Evolutionary conservation across 2,329 filamentous ascomycete genomes (phyloP).

Genomic region (Thermomyces lanuginosus): DNA sequence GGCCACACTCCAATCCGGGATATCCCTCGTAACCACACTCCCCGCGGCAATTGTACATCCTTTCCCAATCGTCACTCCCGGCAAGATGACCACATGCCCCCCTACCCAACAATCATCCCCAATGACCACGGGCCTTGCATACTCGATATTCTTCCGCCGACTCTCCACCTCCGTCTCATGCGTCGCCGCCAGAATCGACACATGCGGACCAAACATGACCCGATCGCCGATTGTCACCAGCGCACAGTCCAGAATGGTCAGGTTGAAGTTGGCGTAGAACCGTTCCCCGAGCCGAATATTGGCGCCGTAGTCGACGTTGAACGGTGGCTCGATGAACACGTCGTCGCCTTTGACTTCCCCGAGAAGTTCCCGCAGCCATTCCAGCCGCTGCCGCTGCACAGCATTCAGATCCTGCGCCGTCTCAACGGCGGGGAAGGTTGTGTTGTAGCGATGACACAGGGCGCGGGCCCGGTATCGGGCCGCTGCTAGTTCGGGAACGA

Average conservation of each 20-base stretch:
- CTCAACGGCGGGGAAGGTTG: conserved; percentile 29
- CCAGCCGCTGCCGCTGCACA: conserved; percentile 23
- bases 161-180: conserved; percentile 36
- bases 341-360: conserved; percentile 34
- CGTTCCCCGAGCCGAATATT: conserved; percentile 43
- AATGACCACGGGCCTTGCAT: conserved; percentile 32
- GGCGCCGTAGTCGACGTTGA: conserved; percentile 48
- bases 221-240: conserved; percentile 37
- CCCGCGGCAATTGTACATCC: conserved; percentile 27
- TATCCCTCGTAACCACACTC: conserved; percentile 23
- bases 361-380: conserved; percentile 36
- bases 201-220: conserved; percentile 37
- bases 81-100: conserved; percentile 29
- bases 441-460: conserved; percentile 44
- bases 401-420: conserved; percentile 16
- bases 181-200: conserved; percentile 36
- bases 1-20: conserved; percentile 7
- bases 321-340: conserved; percentile 41
- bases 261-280: conserved; percentile 36
- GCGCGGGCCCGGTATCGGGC: conserved; percentile 40
- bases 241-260: conserved; percentile 36
- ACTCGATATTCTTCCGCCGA: conserved; percentile 34
- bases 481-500: conserved; percentile 32
- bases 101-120: conserved; percentile 36
- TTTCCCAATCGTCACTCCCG: conserved; percentile 26